These are phyloP conservation scores for Euclidium syriacum DNA, from an alignment of 345 rosid genomes.

Conservation along the genomic window DNA sequence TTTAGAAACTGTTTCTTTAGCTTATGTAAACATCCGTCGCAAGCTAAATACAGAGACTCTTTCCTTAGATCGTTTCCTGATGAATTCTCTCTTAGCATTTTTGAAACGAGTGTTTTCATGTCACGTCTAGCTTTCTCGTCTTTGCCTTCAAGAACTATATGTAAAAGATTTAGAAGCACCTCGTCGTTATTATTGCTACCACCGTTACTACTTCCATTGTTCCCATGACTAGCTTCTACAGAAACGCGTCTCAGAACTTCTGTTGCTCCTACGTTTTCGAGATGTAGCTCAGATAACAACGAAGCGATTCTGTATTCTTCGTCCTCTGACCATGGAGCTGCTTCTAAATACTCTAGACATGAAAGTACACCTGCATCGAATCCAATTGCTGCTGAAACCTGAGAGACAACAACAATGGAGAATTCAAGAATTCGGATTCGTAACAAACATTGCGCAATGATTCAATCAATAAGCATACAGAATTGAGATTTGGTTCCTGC, in stretches of 20 bases:
- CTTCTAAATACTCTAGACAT: constrained; percentile 95
- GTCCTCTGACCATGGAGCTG: constrained; percentile 99
- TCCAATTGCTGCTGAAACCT: constrained; percentile 97
- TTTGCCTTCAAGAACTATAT: constrained; percentile 92
- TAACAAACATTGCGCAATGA: not conserved
- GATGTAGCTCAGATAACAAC: constrained; percentile 69
- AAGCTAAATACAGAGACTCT: constrained; percentile 83
- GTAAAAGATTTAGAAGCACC: constrained; percentile 81
- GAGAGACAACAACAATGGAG: constrained; percentile 16
- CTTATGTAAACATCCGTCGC: constrained; percentile 74
- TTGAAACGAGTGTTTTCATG: constrained; percentile 86
- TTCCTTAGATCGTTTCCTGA: constrained; percentile 82
- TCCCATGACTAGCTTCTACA: constrained; percentile 43
- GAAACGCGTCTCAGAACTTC: constrained; percentile 95
- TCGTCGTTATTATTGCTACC: constrained; percentile 46
- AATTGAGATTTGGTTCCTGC: constrained; percentile 2
- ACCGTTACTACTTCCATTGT: constrained; percentile 46
- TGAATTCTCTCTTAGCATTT: constrained; percentile 94
- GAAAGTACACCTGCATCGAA: constrained; percentile 96
- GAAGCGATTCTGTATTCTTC: constrained; percentile 93
- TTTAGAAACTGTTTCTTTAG: constrained; percentile 55
- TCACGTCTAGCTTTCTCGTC: constrained; percentile 98
- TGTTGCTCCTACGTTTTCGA: constrained; percentile 89
- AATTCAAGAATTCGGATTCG: too few species aligned
- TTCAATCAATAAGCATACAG: not conserved